Evolutionary conservation across 441 rosid species (phyloP).

Genomic region (Adansonia grandidieri): DNA sequence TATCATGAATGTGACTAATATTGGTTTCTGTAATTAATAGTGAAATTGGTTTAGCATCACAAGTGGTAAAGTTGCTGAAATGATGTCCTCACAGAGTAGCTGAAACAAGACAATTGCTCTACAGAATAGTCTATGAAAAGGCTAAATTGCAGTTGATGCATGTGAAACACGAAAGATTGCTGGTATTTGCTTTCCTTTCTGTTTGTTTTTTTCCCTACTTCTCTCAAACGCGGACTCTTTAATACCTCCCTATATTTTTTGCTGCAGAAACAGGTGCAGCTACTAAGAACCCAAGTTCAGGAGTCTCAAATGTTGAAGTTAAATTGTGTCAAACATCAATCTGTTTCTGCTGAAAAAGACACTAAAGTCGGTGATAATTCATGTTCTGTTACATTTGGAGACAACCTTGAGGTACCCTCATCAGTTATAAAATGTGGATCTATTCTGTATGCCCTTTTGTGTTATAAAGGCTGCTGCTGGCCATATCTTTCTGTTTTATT

Average conservation of each 20-base stretch:
- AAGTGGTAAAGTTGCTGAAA: slow-evolving; percentile 30
- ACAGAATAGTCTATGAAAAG: slow-evolving; percentile 63
- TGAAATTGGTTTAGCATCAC: slow-evolving; percentile 26
- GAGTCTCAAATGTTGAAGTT: slow-evolving; percentile 61
- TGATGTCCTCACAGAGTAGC: slow-evolving; percentile 56
- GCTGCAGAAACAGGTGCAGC: slow-evolving; percentile 62
- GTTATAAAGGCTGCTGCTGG: neutral
- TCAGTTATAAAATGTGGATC: slow-evolving; percentile 32
- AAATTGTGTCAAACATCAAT: slow-evolving; percentile 35
- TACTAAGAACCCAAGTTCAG: slow-evolving; percentile 49
- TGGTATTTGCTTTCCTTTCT: slow-evolving; percentile 49
- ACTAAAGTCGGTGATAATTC: slow-evolving; percentile 32
- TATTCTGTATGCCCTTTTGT: slow-evolving; percentile 17
- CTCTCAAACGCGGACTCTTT: slow-evolving; percentile 22
- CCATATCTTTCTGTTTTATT: neutral
- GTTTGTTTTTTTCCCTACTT: slow-evolving; percentile 12
- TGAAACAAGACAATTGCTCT: slow-evolving; percentile 57
- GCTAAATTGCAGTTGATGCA: slow-evolving; percentile 64
- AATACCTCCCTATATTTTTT: slow-evolving; percentile 33
- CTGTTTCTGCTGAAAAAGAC: slow-evolving; percentile 37
- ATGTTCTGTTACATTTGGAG: slow-evolving; percentile 31
- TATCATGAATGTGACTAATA: slow-evolving; percentile 25
- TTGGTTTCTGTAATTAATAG: slow-evolving; percentile 18
- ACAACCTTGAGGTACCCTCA: slow-evolving; percentile 53
- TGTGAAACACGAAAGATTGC: slow-evolving; percentile 54